These are phyloP conservation scores for Coemansia sp. DNA, from an alignment of 192 early-diverging fungal genomes.

Conservation along the genomic window DNA sequence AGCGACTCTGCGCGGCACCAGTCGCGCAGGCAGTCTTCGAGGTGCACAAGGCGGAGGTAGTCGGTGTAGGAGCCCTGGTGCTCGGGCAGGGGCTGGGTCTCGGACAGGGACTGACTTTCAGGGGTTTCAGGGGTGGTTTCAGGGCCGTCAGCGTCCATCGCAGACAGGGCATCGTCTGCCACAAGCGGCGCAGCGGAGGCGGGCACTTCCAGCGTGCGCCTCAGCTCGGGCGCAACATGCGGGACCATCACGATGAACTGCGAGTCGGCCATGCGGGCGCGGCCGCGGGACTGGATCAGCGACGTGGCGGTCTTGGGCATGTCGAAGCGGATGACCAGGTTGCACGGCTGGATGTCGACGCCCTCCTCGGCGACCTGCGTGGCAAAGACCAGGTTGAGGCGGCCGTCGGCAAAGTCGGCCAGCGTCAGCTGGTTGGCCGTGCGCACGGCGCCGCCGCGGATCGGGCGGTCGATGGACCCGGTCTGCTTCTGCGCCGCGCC, in stretches of 20 bases:
- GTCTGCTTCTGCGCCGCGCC: slow-evolving; percentile 26
- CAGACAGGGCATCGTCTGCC: not conserved
- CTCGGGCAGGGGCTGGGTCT: slow-evolving; percentile 5
- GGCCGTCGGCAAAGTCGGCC: slow-evolving; percentile 61
- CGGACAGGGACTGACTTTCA: not conserved
- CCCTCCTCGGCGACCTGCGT: slow-evolving; percentile 97
- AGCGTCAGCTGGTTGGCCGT: slow-evolving; percentile 53
- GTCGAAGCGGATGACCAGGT: slow-evolving; percentile 84
- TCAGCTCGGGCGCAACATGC: not conserved
- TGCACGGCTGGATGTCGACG: slow-evolving; percentile 90
- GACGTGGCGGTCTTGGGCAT: slow-evolving; percentile 68
- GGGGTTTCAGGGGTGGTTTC: not conserved
- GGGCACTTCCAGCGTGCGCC: not conserved
- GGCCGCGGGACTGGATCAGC: slow-evolving; percentile 89
- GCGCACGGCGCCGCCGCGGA: slow-evolving; percentile 33
- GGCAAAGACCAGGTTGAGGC: slow-evolving; percentile 78
- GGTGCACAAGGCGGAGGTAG: slow-evolving; percentile 36
- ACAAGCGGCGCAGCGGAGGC: not conserved
- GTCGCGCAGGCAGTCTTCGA: slow-evolving; percentile 62
- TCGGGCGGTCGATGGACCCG: slow-evolving; percentile 26
- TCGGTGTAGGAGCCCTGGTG: slow-evolving; percentile 32
- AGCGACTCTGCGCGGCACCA: slow-evolving; percentile 53
- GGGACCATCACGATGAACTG: slow-evolving; percentile 75
- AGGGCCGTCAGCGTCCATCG: not conserved
- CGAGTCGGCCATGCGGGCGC: slow-evolving; percentile 72